A percentile compares a stretch with the other conserved stretches of the same genome.
These are phyloP conservation scores for Gossypium arboreum DNA, from an alignment of 345 rosid species.

Conservation along the genomic window DNA sequence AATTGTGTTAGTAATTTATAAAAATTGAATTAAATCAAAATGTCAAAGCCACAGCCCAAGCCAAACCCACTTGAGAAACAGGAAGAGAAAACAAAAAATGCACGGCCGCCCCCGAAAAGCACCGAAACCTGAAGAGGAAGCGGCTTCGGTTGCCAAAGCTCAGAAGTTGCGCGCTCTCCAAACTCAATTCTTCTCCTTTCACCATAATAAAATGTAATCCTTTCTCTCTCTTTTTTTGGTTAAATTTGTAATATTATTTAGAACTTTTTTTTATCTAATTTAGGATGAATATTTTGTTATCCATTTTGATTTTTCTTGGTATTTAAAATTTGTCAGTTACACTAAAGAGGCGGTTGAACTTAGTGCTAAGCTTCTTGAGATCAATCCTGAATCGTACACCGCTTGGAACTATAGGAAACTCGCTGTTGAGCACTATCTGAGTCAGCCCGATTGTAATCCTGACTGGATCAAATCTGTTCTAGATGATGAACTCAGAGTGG, in stretches of 20 bases:
- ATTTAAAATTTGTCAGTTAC: constrained; percentile 42
- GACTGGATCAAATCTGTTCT: constrained; percentile 43
- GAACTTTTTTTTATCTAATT: not conserved
- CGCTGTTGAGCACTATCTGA: constrained; percentile 53
- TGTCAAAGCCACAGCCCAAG: too few species aligned
- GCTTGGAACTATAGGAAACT: constrained; percentile 94
- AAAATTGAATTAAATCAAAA: too few species aligned
- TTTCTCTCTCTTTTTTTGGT: not conserved
- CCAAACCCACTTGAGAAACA: not conserved
- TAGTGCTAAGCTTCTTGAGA: constrained; percentile 78
- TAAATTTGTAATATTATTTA: not conserved
- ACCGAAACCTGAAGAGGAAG: constrained; percentile 55
- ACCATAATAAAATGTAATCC: constrained; percentile 58
- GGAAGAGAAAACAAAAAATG: constrained; percentile 24
- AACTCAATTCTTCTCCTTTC: constrained; percentile 57
- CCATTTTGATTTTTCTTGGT: not conserved
- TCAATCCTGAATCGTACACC: constrained; percentile 80
- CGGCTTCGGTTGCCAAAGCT: constrained; percentile 68
- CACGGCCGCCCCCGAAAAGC: constrained; percentile 87
- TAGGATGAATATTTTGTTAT: not conserved
- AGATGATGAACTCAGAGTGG: constrained; percentile 70
- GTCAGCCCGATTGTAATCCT: constrained; percentile 38
- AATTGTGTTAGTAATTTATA: too few species aligned
- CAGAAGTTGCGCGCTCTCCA: constrained; percentile 70
- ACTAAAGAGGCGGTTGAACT: constrained; percentile 68